Conservation (phyloP, 176 grass and related monocot species). For the Carex parvula region DNA sequence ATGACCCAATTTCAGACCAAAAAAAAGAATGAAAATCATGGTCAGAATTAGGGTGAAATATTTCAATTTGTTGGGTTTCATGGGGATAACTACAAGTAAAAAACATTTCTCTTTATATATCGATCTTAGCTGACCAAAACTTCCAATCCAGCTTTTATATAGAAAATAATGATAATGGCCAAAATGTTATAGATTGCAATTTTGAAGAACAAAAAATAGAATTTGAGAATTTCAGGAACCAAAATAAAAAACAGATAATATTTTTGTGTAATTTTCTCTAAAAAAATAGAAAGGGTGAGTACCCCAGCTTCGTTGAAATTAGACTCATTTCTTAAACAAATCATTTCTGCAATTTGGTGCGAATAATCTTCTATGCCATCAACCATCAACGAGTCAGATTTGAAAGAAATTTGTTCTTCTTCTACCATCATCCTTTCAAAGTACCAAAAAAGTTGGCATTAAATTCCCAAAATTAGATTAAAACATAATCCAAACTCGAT, state of each 20-base stretch:
- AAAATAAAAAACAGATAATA: neutral
- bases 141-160: neutral
- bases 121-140: neutral
- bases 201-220: neutral
- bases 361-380: slow-evolving; percentile 91
- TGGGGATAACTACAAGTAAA: neutral
- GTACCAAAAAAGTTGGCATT: slow-evolving; percentile 19
- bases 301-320: slow-evolving; percentile 96
- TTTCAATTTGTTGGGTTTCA: neutral
- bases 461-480: neutral
- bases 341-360: slow-evolving; percentile 92
- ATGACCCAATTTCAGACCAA: neutral
- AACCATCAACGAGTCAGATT: slow-evolving; percentile 65
- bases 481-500: neutral
- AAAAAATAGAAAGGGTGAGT: slow-evolving; percentile 3
- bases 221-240: neutral
- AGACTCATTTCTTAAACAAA: slow-evolving; percentile 75
- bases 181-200: neutral
- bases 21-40: neutral
- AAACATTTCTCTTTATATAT: neutral
- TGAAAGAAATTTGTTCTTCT: slow-evolving; percentile 95
- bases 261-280: neutral
- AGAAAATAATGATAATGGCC: neutral
- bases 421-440: slow-evolving; percentile 93
- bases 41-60: neutral